Conservation (phyloP, 805 yeast genomes). For the Diddensiella caesifluorescens region DNA sequence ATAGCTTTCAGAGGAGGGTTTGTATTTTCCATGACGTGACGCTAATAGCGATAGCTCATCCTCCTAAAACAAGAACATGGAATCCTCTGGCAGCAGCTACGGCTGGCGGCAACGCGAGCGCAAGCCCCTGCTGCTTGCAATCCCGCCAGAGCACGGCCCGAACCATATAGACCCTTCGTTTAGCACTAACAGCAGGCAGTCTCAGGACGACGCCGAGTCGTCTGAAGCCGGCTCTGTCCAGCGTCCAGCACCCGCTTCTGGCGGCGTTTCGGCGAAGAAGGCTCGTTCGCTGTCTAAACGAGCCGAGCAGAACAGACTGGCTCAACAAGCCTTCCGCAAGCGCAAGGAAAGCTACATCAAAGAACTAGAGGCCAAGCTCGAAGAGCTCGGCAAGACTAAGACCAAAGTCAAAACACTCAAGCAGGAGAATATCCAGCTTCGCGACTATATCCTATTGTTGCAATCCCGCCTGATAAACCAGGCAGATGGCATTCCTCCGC, state of each 20-base stretch:
- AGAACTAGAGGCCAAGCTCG: slow-evolving; percentile 68
- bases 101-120: too few species aligned
- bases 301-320: slow-evolving; percentile 87
- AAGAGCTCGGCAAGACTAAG: slow-evolving; percentile 55
- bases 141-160: too few species aligned
- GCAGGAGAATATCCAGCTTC: slow-evolving; percentile 62
- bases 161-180: slow-evolving; percentile 1
- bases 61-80: too few species aligned
- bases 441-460: slow-evolving; percentile 65
- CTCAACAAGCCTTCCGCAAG: slow-evolving; percentile 86
- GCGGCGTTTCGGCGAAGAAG: neutral
- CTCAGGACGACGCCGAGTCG: too few species aligned
- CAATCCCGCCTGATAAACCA: slow-evolving; percentile 62
- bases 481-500: slow-evolving; percentile 36
- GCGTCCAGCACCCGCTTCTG: slow-evolving; percentile 1
- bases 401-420: slow-evolving; percentile 62
- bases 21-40: too few species aligned
- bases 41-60: too few species aligned
- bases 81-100: too few species aligned
- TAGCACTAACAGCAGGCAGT: slow-evolving; percentile 1
- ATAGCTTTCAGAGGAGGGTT: too few species aligned
- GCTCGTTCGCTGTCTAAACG: slow-evolving; percentile 59
- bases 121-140: too few species aligned
- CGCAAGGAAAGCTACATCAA: slow-evolving; percentile 77
- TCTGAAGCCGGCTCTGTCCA: neutral